phyloP scores from a whole-genome alignment of 768 basidiomycete species.

The Boletus barrowsii region DNA sequence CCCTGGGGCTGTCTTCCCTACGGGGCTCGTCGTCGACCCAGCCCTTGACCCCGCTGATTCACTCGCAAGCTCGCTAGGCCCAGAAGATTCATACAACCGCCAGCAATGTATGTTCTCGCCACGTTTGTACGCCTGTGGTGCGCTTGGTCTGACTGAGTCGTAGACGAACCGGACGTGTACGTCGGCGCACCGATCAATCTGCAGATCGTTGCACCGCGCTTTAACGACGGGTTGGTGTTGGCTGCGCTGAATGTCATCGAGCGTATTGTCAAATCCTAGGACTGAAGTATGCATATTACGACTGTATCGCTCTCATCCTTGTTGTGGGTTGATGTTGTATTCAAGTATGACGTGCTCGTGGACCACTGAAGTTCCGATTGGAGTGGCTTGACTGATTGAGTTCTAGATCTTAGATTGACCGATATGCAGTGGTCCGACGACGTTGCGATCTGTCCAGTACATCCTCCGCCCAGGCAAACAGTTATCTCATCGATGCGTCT shows the following conservation, averaged over 20 bases:
- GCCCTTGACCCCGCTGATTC: slow-evolving; percentile 19
- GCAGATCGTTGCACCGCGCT: slow-evolving; percentile 24
- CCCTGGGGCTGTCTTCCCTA: slow-evolving; percentile 43
- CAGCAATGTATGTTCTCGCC: slow-evolving; percentile 15
- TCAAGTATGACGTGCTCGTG: too few relatives aligned
- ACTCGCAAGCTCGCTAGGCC: slow-evolving; percentile 8
- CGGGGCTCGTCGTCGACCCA: slow-evolving; percentile 33
- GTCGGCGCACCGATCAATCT: slow-evolving; percentile 18
- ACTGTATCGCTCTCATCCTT: neutral
- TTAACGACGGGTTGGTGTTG: slow-evolving; percentile 27
- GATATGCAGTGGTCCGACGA: too few relatives aligned
- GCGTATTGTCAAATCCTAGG: slow-evolving; percentile 20
- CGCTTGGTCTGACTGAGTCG: neutral
- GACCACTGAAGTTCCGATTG: too few relatives aligned
- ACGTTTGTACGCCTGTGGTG: neutral
- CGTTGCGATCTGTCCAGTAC: too few relatives aligned
- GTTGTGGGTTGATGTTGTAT: too few relatives aligned
- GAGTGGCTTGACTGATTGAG: too few relatives aligned
- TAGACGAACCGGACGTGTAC: slow-evolving; percentile 22
- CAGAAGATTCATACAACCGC: slow-evolving; percentile 20
- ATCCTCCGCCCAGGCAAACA: too few relatives aligned
- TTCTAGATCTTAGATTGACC: too few relatives aligned
- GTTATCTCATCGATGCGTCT: neutral
- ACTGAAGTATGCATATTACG: neutral
- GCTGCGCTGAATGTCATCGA: slow-evolving; percentile 26